phyloP scores from a whole-genome alignment of 106 monocot genomes.

The Posidonia australis region DNA sequence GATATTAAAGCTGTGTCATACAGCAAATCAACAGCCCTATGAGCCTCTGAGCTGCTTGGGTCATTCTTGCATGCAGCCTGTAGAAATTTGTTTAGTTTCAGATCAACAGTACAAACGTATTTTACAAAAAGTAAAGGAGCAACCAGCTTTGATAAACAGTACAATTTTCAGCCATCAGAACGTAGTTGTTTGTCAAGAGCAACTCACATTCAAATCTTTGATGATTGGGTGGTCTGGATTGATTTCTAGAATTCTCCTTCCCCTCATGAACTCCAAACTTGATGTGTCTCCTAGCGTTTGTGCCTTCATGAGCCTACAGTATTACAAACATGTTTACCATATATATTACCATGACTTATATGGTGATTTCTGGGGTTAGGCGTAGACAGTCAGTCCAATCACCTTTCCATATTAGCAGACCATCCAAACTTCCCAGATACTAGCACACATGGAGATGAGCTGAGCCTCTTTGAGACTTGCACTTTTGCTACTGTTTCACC shows the following conservation, averaged over 20 bases:
- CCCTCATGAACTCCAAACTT: constrained; percentile 94
- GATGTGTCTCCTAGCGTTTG: constrained; percentile 90
- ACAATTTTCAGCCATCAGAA: not conserved
- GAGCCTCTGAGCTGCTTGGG: constrained; percentile 69
- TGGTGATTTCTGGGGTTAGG: not conserved
- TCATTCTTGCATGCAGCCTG: constrained; percentile 97
- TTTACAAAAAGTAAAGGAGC: no score
- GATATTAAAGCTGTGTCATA: constrained; percentile 94
- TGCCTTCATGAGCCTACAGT: constrained; percentile 78
- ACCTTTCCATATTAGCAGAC: constrained; percentile 99
- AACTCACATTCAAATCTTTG: constrained; percentile 79
- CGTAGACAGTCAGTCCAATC: not conserved
- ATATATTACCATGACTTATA: not conserved
- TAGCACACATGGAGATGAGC: constrained; percentile 92
- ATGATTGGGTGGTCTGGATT: constrained; percentile 90
- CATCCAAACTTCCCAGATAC: constrained; percentile 97
- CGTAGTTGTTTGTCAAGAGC: not conserved
- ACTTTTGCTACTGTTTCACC: constrained; percentile 97
- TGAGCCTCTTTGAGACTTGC: constrained; percentile 82
- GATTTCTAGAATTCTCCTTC: constrained; percentile 80
- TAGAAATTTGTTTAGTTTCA: not conserved
- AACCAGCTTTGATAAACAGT: not conserved
- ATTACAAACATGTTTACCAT: not conserved
- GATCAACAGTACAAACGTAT: not conserved
- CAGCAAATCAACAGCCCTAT: constrained; percentile 83